Evolutionary conservation across 805 yeast genomes (phyloP).

Genomic region (Wickerhamiella slavikovae): DNA sequence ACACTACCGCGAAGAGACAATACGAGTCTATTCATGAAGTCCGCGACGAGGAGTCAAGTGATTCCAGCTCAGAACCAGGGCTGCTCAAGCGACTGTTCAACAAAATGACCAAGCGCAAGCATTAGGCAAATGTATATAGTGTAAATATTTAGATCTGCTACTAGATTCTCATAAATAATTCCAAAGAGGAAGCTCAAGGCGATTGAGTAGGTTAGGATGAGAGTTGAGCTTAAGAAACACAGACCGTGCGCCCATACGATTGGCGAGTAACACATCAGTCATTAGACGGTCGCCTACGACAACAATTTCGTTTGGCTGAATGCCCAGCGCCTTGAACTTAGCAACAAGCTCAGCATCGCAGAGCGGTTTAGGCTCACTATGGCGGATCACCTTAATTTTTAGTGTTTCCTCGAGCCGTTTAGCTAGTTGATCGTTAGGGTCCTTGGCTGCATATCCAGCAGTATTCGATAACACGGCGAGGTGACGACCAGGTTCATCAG

Average conservation of each 20-base stretch:
- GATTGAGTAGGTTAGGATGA: slow-evolving; percentile 9
- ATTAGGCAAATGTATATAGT: slow-evolving; percentile 2
- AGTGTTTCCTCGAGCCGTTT: slow-evolving; percentile 34
- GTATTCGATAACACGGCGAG: slow-evolving; percentile 74
- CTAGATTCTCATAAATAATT: background rate
- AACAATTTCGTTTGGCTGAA: slow-evolving; percentile 45
- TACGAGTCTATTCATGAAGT: slow-evolving; percentile 18
- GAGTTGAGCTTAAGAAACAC: slow-evolving; percentile 77
- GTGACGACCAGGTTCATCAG: slow-evolving; percentile 29
- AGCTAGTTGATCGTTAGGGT: slow-evolving; percentile 39
- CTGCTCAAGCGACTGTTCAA: slow-evolving; percentile 18
- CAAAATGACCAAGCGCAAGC: slow-evolving; percentile 15
- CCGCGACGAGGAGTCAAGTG: slow-evolving; percentile 6
- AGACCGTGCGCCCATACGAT: slow-evolving; percentile 72
- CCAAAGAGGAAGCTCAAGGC: slow-evolving; percentile 4
- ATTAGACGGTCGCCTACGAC: slow-evolving; percentile 80
- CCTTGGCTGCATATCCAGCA: slow-evolving; percentile 70
- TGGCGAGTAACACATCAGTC: slow-evolving; percentile 88
- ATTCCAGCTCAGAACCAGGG: slow-evolving; percentile 10
- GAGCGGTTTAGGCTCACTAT: slow-evolving; percentile 18
- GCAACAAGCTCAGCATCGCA: slow-evolving; percentile 39
- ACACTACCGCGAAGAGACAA: slow-evolving; percentile 52
- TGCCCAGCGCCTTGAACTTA: slow-evolving; percentile 30
- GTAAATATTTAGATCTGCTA: background rate
- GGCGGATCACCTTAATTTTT: slow-evolving; percentile 17